Evolutionary conservation across 2,329 filamentous ascomycete species (phyloP).

Genomic region (Cadophora luteo-olivacea): DNA sequence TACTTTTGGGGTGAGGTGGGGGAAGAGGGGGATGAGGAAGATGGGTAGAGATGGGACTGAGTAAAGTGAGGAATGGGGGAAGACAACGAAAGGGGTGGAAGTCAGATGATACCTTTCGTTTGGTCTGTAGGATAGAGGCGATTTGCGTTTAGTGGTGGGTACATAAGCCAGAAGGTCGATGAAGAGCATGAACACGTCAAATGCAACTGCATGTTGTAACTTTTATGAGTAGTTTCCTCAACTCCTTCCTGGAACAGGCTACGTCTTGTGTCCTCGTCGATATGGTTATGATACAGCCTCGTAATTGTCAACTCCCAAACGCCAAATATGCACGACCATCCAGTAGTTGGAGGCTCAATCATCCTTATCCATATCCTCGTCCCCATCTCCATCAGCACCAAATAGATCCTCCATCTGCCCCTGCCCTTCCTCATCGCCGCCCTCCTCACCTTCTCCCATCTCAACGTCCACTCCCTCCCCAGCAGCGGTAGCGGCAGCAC

Average conservation of each 20-base stretch:
- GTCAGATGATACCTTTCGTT: no score
- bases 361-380: constrained; percentile 57
- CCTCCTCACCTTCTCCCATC: constrained; percentile 18
- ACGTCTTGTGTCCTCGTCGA: not conserved
- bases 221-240: not conserved
- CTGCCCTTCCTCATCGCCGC: constrained; percentile 19
- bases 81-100: no score
- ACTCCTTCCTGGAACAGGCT: not conserved
- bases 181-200: no score
- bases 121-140: no score
- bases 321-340: constrained; percentile 12
- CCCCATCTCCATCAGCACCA: constrained; percentile 59
- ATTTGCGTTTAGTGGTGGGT: no score
- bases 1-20: no score
- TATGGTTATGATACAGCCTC: constrained; percentile 12
- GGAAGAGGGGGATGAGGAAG: not conserved
- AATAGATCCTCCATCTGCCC: constrained; percentile 62
- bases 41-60: no score
- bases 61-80: no score
- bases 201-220: not conserved
- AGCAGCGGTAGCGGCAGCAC: constrained; percentile 30
- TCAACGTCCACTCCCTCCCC: constrained; percentile 42
- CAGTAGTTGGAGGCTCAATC: not conserved
- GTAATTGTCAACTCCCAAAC: constrained; percentile 14
- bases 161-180: no score